phyloP scores from a whole-genome alignment of 495 filamentous ascomycete genomes.

The Letharia columbiana region DNA sequence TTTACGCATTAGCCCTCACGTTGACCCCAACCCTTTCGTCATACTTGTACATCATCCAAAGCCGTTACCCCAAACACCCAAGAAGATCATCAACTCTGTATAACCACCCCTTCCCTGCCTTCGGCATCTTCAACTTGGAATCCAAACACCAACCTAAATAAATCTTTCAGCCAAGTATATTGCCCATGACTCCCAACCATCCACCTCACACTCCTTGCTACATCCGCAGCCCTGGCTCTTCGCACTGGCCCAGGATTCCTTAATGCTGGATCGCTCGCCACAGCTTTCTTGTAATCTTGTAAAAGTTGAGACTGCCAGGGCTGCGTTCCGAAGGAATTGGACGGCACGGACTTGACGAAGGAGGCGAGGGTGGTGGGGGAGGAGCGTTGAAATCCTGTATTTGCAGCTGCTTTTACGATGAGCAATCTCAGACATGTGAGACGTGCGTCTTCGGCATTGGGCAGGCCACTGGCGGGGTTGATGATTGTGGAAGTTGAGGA shows the following conservation, averaged over 20 bases:
- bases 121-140: slow-evolving; percentile 66
- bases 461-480: slow-evolving; percentile 39
- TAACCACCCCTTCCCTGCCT: slow-evolving; percentile 20
- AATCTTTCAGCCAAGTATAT: slow-evolving; percentile 67
- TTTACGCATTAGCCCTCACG: too few relatives aligned
- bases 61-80: neutral
- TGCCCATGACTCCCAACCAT: slow-evolving; percentile 55
- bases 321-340: slow-evolving; percentile 64
- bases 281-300: slow-evolving; percentile 67
- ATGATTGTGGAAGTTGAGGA: slow-evolving; percentile 22
- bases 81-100: slow-evolving; percentile 14
- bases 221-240: slow-evolving; percentile 56
- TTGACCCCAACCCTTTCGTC: neutral
- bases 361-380: slow-evolving; percentile 42
- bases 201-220: slow-evolving; percentile 65
- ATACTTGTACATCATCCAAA: neutral
- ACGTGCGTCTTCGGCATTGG: slow-evolving; percentile 68
- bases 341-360: slow-evolving; percentile 68
- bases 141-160: slow-evolving; percentile 79
- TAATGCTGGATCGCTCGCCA: slow-evolving; percentile 61
- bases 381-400: slow-evolving; percentile 55
- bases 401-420: slow-evolving; percentile 73
- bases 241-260: slow-evolving; percentile 41
- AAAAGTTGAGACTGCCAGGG: slow-evolving; percentile 62
- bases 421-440: slow-evolving; percentile 65